Percentiles rank a stretch among this genome's conserved stretches.
These are phyloP conservation scores for Talinum fruticosum DNA, from an alignment of 148 eudicot genomes.

Conservation along the genomic window DNA sequence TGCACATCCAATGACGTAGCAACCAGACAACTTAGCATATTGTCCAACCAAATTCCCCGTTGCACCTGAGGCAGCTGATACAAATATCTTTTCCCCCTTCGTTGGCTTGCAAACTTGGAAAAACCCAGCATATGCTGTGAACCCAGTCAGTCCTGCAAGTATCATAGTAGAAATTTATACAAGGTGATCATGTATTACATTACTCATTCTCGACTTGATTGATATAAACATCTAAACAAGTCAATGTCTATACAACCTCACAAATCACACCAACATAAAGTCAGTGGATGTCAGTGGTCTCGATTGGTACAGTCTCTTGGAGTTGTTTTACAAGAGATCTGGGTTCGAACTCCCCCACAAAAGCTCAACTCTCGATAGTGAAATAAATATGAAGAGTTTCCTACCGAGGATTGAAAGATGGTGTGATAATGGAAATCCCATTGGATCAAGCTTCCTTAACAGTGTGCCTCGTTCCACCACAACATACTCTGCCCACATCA, in stretches of 20 bases:
- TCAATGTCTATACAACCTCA: too few relatives aligned
- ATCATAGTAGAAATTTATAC: not conserved
- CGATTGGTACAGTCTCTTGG: too few relatives aligned
- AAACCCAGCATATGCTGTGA: slow-evolving; percentile 63
- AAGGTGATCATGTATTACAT: not conserved
- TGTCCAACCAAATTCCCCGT: slow-evolving; percentile 68
- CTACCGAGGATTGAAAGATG: slow-evolving; percentile 51
- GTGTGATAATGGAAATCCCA: slow-evolving; percentile 49
- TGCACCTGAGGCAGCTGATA: slow-evolving; percentile 74
- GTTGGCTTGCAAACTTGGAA: slow-evolving; percentile 50
- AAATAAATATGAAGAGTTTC: not conserved
- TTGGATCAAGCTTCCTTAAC: slow-evolving; percentile 36
- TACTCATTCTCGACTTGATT: too few relatives aligned
- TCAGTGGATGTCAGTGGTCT: too few relatives aligned
- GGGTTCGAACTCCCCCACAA: too few relatives aligned
- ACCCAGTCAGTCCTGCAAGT: slow-evolving; percentile 42
- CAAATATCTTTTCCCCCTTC: slow-evolving; percentile 58
- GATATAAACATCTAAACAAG: too few relatives aligned
- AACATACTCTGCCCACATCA: slow-evolving; percentile 51
- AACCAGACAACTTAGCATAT: slow-evolving; percentile 59
- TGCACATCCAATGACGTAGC: slow-evolving; percentile 69
- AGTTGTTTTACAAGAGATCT: too few relatives aligned
- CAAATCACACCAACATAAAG: too few relatives aligned
- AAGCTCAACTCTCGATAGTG: too few relatives aligned
- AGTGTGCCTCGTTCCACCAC: slow-evolving; percentile 21